Percentiles rank a stretch among this genome's conserved stretches.
phyloP scores from a whole-genome alignment of 495 filamentous ascomycete genomes.

The Penicillium turbatum region DNA sequence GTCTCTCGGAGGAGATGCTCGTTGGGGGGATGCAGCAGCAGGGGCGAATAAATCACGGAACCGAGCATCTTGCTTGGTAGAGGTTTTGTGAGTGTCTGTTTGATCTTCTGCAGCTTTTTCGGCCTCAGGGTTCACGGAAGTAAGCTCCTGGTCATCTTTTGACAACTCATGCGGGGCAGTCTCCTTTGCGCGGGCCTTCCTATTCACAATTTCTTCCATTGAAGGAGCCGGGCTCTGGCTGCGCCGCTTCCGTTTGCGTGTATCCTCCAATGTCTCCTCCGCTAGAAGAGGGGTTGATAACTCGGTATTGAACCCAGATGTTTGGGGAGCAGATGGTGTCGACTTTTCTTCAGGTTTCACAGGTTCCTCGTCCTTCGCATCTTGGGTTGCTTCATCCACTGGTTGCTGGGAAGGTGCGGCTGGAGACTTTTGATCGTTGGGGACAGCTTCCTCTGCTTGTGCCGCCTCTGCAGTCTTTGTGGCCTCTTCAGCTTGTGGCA shows the following conservation, averaged over 20 bases:
- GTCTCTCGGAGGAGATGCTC: conserved; percentile 21
- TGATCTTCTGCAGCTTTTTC: conserved; percentile 10
- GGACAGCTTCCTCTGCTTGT: not conserved
- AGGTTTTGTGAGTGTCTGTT: conserved; percentile 7
- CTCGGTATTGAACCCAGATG: conserved; percentile 28
- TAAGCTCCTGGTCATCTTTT: conserved; percentile 22
- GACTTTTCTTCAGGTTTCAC: conserved; percentile 15
- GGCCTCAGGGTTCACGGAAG: conserved; percentile 1
- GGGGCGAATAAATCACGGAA: conserved; percentile 54
- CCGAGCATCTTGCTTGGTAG: conserved; percentile 38
- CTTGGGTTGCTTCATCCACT: not conserved
- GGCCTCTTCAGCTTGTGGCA: conserved; percentile 22
- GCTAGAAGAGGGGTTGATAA: conserved; percentile 33
- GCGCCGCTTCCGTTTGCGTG: conserved; percentile 68
- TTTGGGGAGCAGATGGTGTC: conserved; percentile 10
- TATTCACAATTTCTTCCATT: conserved; percentile 39
- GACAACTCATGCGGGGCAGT: conserved; percentile 25
- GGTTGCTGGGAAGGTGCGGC: not conserved
- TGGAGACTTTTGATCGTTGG: not conserved
- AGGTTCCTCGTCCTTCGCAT: conserved; percentile 4
- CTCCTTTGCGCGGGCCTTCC: conserved; percentile 40
- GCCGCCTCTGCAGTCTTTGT: conserved; percentile 6
- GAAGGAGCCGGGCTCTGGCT: conserved; percentile 64
- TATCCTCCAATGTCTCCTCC: conserved; percentile 50
- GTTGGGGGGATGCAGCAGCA: conserved; percentile 17